Evolutionary conservation across 208 protist genomes (phyloP).

Genomic region (Crithidia acanthocephali): DNA sequence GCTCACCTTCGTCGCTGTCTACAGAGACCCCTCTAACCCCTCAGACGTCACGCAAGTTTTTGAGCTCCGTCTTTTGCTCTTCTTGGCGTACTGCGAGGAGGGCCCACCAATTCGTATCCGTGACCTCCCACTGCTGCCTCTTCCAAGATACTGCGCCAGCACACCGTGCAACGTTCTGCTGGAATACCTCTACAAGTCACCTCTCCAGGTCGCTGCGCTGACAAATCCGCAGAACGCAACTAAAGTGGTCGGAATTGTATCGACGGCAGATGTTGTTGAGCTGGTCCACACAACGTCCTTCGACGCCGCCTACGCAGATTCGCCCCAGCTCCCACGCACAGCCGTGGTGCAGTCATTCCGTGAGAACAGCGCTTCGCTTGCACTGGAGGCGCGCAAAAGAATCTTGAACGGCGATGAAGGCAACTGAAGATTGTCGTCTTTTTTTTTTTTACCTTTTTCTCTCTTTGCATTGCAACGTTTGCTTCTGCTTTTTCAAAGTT

Average conservation of each 20-base stretch:
- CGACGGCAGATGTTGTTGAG: constrained; percentile 59
- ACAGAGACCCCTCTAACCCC: constrained; percentile 53
- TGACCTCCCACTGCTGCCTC: constrained; percentile 55
- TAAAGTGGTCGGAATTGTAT: constrained; percentile 57
- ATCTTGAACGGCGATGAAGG: background rate
- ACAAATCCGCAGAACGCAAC: constrained; percentile 27
- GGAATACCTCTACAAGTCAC: constrained; percentile 48
- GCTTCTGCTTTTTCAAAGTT: constrained; percentile 4
- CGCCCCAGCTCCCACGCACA: constrained; percentile 8
- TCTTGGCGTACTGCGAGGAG: constrained; percentile 56
- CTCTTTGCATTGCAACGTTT: constrained; percentile 2
- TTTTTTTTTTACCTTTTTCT: too few relatives aligned
- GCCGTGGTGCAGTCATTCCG: constrained; percentile 40
- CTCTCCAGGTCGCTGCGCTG: constrained; percentile 49
- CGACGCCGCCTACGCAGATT: constrained; percentile 34
- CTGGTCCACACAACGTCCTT: constrained; percentile 67
- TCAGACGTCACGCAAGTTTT: constrained; percentile 58
- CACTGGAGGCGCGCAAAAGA: constrained; percentile 8
- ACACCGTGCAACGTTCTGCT: constrained; percentile 56
- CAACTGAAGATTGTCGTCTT: background rate
- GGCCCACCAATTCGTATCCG: constrained; percentile 39
- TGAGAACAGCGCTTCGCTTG: constrained; percentile 21
- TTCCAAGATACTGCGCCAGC: constrained; percentile 45
- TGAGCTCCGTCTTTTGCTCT: constrained; percentile 60
- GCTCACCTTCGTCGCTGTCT: constrained; percentile 58